phyloP scores from a whole-genome alignment of 345 rosid species.

The Syzygium jambos region DNA sequence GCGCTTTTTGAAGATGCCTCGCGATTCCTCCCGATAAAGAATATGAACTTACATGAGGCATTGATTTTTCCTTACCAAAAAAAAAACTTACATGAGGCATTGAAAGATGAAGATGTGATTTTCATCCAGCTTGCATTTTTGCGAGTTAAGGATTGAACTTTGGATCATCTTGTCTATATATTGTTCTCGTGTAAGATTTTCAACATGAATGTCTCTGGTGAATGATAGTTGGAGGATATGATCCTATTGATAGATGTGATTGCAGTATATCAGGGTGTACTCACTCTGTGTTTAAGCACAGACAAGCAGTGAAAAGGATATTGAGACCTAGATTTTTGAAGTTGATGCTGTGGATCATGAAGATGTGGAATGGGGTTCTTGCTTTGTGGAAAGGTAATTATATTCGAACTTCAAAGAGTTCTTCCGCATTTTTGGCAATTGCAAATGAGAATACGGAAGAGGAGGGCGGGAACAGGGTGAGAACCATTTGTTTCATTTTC shows the following conservation, averaged over 20 bases:
- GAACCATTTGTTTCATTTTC: background rate
- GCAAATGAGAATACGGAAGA: background rate
- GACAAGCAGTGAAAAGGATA: background rate
- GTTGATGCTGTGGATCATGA: background rate
- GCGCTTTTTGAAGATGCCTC: background rate
- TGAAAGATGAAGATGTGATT: background rate
- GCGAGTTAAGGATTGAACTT: background rate
- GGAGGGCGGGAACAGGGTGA: background rate
- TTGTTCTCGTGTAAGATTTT: background rate
- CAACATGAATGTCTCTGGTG: background rate
- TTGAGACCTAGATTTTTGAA: background rate
- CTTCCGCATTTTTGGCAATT: background rate
- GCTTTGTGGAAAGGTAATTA: background rate
- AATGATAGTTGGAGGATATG: background rate
- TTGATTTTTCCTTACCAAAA: too few species aligned
- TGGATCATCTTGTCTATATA: background rate
- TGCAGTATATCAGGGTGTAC: background rate
- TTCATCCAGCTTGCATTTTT: background rate
- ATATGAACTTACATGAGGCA: background rate
- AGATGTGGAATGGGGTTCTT: background rate
- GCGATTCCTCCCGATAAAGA: background rate
- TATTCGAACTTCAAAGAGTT: background rate
- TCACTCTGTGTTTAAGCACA: background rate
- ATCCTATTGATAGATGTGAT: background rate
- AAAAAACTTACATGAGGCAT: background rate